Evolutionary conservation across 805 yeast genomes (phyloP).

Genomic region (Tetrapisispora namnaoensis): DNA sequence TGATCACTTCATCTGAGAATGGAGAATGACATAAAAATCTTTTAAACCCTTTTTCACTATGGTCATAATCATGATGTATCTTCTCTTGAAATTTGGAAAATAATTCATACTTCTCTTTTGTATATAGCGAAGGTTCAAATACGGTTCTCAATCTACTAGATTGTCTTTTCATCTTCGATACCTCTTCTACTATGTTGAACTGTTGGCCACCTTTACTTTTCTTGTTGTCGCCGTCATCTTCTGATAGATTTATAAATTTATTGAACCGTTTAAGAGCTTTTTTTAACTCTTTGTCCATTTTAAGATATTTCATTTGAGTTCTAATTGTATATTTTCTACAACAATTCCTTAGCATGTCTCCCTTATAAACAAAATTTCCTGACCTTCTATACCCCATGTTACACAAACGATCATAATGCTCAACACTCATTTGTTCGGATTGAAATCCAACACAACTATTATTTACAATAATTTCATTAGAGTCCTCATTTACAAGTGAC

Average conservation of each 20-base stretch:
- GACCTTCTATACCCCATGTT: conserved; percentile 74
- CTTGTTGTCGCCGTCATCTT: neutral
- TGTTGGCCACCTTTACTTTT: conserved; percentile 1
- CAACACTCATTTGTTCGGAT: conserved; percentile 37
- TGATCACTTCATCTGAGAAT: conserved; percentile 30
- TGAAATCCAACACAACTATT: conserved; percentile 32
- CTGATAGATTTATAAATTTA: conserved; percentile 8
- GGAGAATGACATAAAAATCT: conserved; percentile 66
- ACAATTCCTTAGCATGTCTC: conserved; percentile 63
- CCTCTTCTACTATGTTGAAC: conserved; percentile 24
- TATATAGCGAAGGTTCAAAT: conserved; percentile 43
- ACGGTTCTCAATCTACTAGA: conserved; percentile 30
- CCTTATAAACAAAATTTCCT: conserved; percentile 55
- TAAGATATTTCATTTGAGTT: conserved; percentile 39
- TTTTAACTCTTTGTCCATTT: conserved; percentile 55
- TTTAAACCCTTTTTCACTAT: conserved; percentile 40
- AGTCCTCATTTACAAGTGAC: conserved; percentile 25
- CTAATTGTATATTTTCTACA: conserved; percentile 75
- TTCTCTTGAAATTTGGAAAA: conserved; percentile 59
- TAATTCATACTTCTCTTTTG: conserved; percentile 51
- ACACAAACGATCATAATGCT: conserved; percentile 53
- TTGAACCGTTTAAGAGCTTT: conserved; percentile 53
- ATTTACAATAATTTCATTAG: conserved; percentile 6
- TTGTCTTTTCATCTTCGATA: conserved; percentile 31
- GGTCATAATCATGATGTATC: conserved; percentile 57